Conservation (phyloP, 305 asterid species). For the Striga hermonthica region DNA sequence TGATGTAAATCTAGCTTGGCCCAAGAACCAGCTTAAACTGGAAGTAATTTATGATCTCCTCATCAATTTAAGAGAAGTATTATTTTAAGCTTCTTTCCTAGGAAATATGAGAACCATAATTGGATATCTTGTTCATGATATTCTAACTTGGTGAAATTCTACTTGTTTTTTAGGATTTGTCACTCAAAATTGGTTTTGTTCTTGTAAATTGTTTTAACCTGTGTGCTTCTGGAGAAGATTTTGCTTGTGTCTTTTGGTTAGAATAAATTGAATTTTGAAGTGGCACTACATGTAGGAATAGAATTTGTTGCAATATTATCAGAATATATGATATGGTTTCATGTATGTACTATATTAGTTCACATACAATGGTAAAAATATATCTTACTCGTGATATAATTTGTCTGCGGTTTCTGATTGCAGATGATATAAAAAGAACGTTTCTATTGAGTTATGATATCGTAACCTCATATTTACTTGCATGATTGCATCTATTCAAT, state of each 20-base stretch:
- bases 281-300: constrained; percentile 13
- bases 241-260: background rate
- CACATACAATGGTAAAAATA: background rate
- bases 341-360: constrained; percentile 5
- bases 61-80: constrained; percentile 18
- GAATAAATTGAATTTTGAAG: constrained; percentile 21
- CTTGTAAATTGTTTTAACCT: constrained; percentile 23
- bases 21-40: constrained; percentile 18
- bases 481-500: constrained; percentile 21
- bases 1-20: constrained; percentile 3
- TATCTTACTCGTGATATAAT: constrained; percentile 9
- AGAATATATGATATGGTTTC: background rate
- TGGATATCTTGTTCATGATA: constrained; percentile 16
- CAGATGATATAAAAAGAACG: constrained; percentile 18
- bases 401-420: background rate
- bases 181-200: constrained; percentile 7
- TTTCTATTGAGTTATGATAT: constrained; percentile 16
- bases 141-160: constrained; percentile 13
- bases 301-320: constrained; percentile 6
- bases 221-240: constrained; percentile 8
- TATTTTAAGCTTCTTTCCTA: background rate
- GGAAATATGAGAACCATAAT: constrained; percentile 13
- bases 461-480: constrained; percentile 16
- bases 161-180: constrained; percentile 6
- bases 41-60: constrained; percentile 19